These are phyloP conservation scores for Dendrobium nobile DNA, from an alignment of 106 monocot species.

Conservation along the genomic window DNA sequence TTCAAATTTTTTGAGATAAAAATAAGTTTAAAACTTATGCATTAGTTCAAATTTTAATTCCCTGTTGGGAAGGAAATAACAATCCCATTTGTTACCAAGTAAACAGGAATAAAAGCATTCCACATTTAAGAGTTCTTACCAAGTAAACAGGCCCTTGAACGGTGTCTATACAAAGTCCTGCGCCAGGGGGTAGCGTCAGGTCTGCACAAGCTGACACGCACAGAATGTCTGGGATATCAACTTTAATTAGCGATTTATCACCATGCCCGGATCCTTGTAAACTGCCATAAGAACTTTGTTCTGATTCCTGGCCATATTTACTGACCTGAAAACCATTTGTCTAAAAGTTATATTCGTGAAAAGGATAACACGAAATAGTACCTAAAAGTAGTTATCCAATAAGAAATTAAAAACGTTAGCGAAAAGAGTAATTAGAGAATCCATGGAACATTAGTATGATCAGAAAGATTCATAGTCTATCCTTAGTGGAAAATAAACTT, in stretches of 20 bases:
- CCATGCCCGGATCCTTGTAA: conserved; percentile 20
- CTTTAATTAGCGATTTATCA: conserved; percentile 49
- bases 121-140: conserved; percentile 35
- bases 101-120: not conserved
- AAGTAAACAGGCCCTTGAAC: conserved; percentile 67
- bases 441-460: not conserved
- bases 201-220: conserved; percentile 84
- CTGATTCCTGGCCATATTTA: conserved; percentile 29
- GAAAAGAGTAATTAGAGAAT: not conserved
- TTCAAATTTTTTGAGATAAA: no score
- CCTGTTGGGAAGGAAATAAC: no score
- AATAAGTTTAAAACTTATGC: no score
- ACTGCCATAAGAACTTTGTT: conserved; percentile 35
- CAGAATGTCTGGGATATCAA: conserved; percentile 71
- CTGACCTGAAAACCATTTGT: conserved; percentile 30
- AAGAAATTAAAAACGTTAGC: not conserved
- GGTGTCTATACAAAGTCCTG: conserved; percentile 80
- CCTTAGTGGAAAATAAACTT: not conserved
- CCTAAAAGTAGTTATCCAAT: not conserved
- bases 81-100: no score
- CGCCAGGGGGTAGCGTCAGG: conserved; percentile 81
- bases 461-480: not conserved
- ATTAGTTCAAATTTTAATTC: no score
- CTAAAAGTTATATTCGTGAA: not conserved
- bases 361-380: not conserved